Base-by-base conservation (phyloP, 768 basidiomycete genomes). In the Boletus fagicola region DNA sequence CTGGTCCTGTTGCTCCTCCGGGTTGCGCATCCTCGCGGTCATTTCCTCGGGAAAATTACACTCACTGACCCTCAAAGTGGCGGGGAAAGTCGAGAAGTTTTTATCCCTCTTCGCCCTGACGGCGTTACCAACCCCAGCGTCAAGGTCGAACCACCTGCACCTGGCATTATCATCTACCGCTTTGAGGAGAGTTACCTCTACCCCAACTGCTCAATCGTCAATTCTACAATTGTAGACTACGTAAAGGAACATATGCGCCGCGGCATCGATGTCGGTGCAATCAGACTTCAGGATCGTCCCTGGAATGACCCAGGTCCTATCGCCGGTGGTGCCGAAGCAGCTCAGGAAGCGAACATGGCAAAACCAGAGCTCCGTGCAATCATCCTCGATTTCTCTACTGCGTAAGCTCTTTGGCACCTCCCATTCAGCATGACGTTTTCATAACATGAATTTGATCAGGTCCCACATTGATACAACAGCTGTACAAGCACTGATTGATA, bases 261-360 rank as follows among this genome's bases (percentile, higher is more conserved):
- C 50, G 94, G 92, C 22, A 82, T 79, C 65, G 90, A 95, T 70
- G 78, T 89, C 72, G 78, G 79, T 51, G 66, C 73, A n/a, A 76
- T 92, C 59, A 80, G 74, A 54, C 73, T 83, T 45, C 78, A 80
- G 59, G 93, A 96, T 69, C 84, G 94, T 43, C 82, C 92, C 13
- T 99, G 96, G 96, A 99, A 99, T 68, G 94, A 97, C 64, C 86
- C 91, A 11, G 92, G 92, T 28, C 90, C 90, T 20, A 64, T 71
- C 49, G 76, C 78, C 18, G 77, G 79, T 15, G 75, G 76, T 5
- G 73, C 72, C 0, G 75, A 66, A 0, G 79, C 75, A 26, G 83
- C 85, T 40, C 81, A 78, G 58, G 73, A 65, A 47, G 75, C 73
- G 16, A 75, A 77, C 40, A 82, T 90, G 58, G 67, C 75, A 28